Evolutionary conservation across 2,329 filamentous ascomycete genomes (phyloP).

Genomic region (Parascedosporium putredinis): DNA sequence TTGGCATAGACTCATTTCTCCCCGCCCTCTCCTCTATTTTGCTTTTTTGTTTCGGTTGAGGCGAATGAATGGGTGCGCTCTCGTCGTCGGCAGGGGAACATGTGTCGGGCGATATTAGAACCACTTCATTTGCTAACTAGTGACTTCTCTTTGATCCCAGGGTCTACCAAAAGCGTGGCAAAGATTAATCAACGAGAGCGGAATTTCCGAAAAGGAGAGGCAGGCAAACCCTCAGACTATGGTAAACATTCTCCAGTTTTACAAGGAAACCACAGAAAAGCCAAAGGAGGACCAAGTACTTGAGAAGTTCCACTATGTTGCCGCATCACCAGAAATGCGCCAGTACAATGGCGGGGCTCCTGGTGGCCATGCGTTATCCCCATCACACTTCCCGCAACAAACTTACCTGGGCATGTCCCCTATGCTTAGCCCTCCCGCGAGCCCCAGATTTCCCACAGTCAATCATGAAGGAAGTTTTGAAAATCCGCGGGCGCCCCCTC

Average conservation of each 20-base stretch:
- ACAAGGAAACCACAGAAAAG: constrained; percentile 82
- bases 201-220: constrained; percentile 91
- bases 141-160: constrained; percentile 31
- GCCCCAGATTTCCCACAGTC: constrained; percentile 73
- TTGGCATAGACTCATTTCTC: no score
- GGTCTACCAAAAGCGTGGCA: constrained; percentile 98
- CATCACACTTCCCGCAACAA: constrained; percentile 42
- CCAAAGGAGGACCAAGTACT: constrained; percentile 77
- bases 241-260: constrained; percentile 91
- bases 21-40: no score
- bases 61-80: no score
- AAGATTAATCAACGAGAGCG: constrained; percentile 85
- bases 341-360: constrained; percentile 31
- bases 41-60: no score
- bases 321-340: constrained; percentile 40
- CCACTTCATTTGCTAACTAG: no score
- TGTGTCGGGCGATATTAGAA: no score
- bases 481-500: constrained; percentile 87
- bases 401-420: constrained; percentile 49
- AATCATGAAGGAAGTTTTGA: constrained; percentile 93
- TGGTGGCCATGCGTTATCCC: constrained; percentile 29
- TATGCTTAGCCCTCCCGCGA: constrained; percentile 67
- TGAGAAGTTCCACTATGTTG: constrained; percentile 91
- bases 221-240: constrained; percentile 93
- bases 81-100: no score